These are phyloP conservation scores for Theobroma cacao DNA, from an alignment of 345 rosid species.

Conservation along the genomic window DNA sequence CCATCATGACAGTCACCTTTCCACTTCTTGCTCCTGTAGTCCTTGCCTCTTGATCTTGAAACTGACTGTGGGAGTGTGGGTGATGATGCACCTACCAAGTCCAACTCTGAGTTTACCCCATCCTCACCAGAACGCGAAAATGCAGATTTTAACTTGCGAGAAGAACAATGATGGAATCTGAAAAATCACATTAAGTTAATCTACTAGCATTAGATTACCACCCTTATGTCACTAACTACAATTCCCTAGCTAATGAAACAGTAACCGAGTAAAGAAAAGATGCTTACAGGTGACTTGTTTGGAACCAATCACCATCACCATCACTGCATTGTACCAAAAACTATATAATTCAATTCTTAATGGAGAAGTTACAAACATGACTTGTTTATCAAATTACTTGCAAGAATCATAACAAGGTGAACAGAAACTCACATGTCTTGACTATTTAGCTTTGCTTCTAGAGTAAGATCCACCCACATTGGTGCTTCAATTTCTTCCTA, in stretches of 20 bases:
- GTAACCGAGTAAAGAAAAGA: constrained; percentile 1
- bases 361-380: neutral
- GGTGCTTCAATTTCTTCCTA: constrained; percentile 23
- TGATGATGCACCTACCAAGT: constrained; percentile 26
- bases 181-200: constrained; percentile 15
- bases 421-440: constrained; percentile 4
- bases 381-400: neutral
- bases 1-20: constrained; percentile 18
- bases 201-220: neutral
- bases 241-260: neutral
- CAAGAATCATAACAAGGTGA: neutral
- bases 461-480: constrained; percentile 15
- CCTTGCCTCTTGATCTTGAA: constrained; percentile 62
- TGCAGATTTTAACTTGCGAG: constrained; percentile 44
- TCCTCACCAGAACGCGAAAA: constrained; percentile 34
- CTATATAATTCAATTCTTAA: neutral
- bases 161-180: constrained; percentile 59
- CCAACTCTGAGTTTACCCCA: constrained; percentile 19
- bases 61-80: constrained; percentile 49
- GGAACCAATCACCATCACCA: constrained; percentile 54
- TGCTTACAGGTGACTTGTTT: constrained; percentile 47
- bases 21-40: constrained; percentile 34
- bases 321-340: constrained; percentile 35
- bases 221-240: neutral
- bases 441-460: neutral